These are phyloP conservation scores for Pouteria glomerata DNA, from an alignment of 148 eudicot species.

Conservation along the genomic window DNA sequence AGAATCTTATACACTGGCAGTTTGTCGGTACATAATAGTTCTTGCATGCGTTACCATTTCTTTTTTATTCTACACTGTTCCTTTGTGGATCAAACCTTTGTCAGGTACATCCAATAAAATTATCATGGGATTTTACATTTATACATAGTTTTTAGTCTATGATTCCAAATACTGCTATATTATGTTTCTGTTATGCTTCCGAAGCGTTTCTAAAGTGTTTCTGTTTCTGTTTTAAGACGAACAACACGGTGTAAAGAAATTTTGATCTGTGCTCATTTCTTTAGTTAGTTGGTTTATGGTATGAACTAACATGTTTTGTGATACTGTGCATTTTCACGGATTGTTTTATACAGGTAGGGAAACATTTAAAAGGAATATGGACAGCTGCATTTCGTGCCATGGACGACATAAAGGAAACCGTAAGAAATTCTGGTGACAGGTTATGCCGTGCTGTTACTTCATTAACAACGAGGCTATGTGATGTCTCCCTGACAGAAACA, in stretches of 20 bases:
- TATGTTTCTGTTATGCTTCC: background rate
- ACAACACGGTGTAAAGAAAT: background rate
- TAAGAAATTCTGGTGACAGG: slow-evolving; percentile 85
- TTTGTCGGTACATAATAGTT: too few relatives aligned
- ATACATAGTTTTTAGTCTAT: background rate
- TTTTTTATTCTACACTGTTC: background rate
- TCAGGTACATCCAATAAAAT: background rate
- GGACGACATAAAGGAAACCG: slow-evolving; percentile 99
- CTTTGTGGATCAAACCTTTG: background rate
- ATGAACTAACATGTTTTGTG: background rate
- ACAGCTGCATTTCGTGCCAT: slow-evolving; percentile 91
- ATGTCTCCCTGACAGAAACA: slow-evolving; percentile 76
- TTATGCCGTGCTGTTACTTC: slow-evolving; percentile 75
- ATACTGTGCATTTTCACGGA: background rate
- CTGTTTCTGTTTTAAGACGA: background rate
- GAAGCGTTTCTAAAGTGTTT: background rate
- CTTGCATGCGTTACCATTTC: too few relatives aligned
- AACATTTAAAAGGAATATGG: slow-evolving; percentile 75
- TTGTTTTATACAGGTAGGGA: slow-evolving; percentile 48
- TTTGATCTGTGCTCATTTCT: background rate
- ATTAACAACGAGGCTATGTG: slow-evolving; percentile 83
- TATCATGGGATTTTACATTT: background rate
- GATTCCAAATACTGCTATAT: background rate
- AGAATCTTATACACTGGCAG: too few relatives aligned
- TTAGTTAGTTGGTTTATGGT: background rate